Percentiles rank a stretch among this genome's conserved stretches.
Conservation (phyloP, 176 grass and related monocot genomes). For the bread wheat (Triticum aestivum) region DNA sequence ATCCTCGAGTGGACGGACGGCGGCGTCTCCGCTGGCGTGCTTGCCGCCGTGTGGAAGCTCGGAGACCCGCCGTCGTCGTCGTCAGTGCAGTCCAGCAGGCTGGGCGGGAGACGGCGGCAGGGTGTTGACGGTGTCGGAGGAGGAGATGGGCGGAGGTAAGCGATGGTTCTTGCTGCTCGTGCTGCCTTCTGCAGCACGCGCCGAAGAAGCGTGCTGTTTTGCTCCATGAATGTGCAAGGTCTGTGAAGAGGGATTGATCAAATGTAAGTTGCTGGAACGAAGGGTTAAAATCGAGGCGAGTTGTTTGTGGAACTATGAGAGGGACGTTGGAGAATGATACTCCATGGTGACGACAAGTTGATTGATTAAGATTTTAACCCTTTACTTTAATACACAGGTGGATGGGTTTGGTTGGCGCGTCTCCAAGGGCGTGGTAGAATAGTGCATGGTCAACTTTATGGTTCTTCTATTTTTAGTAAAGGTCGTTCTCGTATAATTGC, state of each 20-base stretch:
- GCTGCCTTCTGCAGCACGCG: conserved; percentile 23
- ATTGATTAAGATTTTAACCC: neutral
- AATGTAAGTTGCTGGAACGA: neutral
- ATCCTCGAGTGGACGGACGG: neutral
- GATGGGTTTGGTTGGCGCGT: neutral
- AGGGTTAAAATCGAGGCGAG: neutral
- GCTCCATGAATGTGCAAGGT: neutral
- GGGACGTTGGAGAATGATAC: neutral
- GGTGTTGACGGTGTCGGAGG: neutral
- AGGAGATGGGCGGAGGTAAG: conserved; percentile 2
- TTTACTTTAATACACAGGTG: neutral
- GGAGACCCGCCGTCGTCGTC: neutral
- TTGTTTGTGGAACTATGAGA: neutral
- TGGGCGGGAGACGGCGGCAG: neutral
- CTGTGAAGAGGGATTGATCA: neutral
- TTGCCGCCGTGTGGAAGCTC: neutral
- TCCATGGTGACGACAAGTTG: neutral
- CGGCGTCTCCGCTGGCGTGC: neutral
- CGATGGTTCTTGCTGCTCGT: neutral
- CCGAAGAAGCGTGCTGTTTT: neutral
- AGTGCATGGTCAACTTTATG: neutral
- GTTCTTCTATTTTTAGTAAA: neutral
- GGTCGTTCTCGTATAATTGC: neutral
- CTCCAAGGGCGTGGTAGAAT: neutral
- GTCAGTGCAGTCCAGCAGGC: conserved; percentile 5